A percentile compares a stretch with the other conserved stretches of the same genome.
phyloP scores from a whole-genome alignment of 2,329 filamentous ascomycete genomes.

The Drechslerella dactyloides region DNA sequence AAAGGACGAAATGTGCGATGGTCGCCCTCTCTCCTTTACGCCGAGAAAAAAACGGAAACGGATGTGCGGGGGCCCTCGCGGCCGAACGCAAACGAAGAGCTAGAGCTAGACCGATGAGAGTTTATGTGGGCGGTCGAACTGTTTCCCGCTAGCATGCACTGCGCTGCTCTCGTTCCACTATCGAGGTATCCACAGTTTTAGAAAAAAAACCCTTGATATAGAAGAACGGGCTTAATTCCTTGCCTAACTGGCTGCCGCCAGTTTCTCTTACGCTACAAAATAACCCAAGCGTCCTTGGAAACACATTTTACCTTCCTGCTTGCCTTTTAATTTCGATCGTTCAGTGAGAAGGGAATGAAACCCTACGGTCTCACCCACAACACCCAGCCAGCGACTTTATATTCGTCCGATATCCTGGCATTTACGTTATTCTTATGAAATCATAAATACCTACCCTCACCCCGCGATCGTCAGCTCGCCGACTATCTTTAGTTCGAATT shows the following conservation, averaged over 20 bases:
- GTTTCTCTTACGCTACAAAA: conserved; percentile 39
- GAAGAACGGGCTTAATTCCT: conserved; percentile 27
- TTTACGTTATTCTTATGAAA: conserved; percentile 50
- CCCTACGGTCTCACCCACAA: background rate
- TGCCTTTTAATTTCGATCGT: conserved; percentile 4
- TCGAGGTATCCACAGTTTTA: conserved; percentile 46
- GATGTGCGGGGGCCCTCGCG: conserved; percentile 31
- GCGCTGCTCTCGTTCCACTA: conserved; percentile 7
- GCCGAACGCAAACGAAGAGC: conserved; percentile 17
- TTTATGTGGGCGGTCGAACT: conserved; percentile 4
- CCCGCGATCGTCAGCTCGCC: conserved; percentile 47
- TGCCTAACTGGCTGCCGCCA: conserved; percentile 23
- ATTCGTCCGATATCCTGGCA: conserved; percentile 23
- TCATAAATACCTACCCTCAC: conserved; percentile 23
- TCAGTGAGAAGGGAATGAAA: background rate
- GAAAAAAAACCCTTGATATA: conserved; percentile 43
- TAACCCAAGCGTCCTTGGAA: conserved; percentile 15
- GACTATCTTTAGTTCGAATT: conserved; percentile 19
- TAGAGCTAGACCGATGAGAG: conserved; percentile 14
- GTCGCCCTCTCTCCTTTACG: background rate
- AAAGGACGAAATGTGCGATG: no score
- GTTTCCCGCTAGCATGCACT: background rate
- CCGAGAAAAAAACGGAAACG: conserved; percentile 22
- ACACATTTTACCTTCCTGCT: conserved; percentile 5
- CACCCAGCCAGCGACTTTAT: conserved; percentile 14